Conservation (phyloP, 371 early-diverging fungal species). For the Smittium culicis region DNA sequence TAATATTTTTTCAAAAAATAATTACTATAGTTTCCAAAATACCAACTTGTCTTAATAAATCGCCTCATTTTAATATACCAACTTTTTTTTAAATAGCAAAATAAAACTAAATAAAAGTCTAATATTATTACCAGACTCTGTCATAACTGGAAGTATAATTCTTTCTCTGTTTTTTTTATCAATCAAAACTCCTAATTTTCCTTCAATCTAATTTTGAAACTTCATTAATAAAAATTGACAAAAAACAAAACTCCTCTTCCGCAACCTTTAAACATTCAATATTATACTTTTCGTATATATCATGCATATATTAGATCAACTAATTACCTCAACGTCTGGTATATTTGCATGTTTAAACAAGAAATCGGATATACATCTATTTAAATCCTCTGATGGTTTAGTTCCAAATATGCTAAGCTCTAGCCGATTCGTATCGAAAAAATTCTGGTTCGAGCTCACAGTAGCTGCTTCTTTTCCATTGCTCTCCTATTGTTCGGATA, state of each 20-base stretch:
- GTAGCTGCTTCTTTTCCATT: not conserved
- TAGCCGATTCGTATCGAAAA: conserved; percentile 13
- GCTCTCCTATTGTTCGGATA: not conserved
- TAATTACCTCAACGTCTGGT: conserved; percentile 44
- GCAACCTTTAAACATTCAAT: not conserved
- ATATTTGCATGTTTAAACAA: conserved; percentile 37
- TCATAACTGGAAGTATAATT: conserved; percentile 41
- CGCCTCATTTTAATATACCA: too few species aligned
- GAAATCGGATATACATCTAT: conserved; percentile 44
- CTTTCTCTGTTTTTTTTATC: conserved; percentile 45
- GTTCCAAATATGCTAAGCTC: conserved; percentile 34
- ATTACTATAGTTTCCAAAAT: too few species aligned
- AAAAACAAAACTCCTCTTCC: too few species aligned
- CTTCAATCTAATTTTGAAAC: conserved; percentile 49
- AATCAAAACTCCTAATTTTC: conserved; percentile 58
- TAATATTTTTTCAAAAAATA: too few species aligned
- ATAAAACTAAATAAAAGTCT: too few species aligned
- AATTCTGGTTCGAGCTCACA: not conserved
- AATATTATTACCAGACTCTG: conserved; percentile 44
- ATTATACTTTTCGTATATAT: too few species aligned
- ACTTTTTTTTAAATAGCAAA: too few species aligned
- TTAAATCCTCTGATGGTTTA: conserved; percentile 44
- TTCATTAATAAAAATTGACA: not conserved
- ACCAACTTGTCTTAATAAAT: too few species aligned
- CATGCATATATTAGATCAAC: not conserved